These are phyloP conservation scores for Syzygium oleosum DNA, from an alignment of 345 rosid genomes.

Conservation along the genomic window DNA sequence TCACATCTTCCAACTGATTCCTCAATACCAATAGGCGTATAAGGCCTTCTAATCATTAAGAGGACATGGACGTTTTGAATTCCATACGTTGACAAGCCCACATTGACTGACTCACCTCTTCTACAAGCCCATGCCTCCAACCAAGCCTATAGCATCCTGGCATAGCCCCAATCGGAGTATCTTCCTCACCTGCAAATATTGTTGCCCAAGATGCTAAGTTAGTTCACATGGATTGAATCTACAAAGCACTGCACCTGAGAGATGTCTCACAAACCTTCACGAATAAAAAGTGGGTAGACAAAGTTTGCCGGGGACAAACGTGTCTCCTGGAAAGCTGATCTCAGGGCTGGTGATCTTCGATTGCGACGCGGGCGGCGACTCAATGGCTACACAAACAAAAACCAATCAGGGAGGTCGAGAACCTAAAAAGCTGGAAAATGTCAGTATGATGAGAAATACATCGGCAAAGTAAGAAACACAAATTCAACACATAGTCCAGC, in stretches of 20 bases:
- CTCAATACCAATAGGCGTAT: not conserved
- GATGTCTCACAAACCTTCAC: constrained; percentile 56
- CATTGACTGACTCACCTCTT: constrained; percentile 45
- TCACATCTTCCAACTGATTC: not conserved
- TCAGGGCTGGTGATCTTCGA: constrained; percentile 50
- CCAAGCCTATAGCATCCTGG: constrained; percentile 98
- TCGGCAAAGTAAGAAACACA: not conserved
- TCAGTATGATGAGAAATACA: not conserved
- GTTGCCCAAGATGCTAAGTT: not conserved
- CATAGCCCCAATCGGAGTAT: constrained; percentile 98
- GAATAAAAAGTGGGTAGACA: constrained; percentile 89
- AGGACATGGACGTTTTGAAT: not conserved
- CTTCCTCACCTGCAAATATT: constrained; percentile 67
- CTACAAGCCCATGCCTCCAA: constrained; percentile 88
- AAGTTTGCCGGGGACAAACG: constrained; percentile 75
- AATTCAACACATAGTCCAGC: not conserved
- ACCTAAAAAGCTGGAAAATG: not conserved
- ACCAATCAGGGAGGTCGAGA: not conserved
- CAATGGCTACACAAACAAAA: constrained; percentile 38
- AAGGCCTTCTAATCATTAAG: not conserved
- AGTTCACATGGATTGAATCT: not conserved
- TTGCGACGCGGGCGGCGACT: constrained; percentile 79
- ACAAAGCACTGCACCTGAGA: not conserved
- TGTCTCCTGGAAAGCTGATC: constrained; percentile 89
- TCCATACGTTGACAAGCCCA: not conserved